Evolutionary conservation across 2,329 filamentous ascomycete genomes (phyloP).

Genomic region (Colletotrichum sp.): DNA sequence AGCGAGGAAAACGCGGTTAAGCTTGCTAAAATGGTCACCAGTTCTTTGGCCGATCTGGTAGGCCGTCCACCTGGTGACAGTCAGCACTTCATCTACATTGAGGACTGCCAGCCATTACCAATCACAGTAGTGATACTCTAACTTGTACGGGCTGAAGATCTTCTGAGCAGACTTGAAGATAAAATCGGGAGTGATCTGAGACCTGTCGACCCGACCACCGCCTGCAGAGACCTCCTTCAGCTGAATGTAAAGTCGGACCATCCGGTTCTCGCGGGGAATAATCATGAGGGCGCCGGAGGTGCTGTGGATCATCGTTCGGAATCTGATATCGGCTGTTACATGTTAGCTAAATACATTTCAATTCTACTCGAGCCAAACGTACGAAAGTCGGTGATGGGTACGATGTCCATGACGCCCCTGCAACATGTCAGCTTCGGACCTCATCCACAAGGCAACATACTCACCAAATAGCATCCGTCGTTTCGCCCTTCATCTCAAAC

Average conservation of each 20-base stretch:
- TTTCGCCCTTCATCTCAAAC: constrained; percentile 60
- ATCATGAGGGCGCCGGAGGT: constrained; percentile 65
- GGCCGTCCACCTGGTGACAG: constrained; percentile 52
- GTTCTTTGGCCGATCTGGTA: constrained; percentile 74
- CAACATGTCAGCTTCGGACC: not conserved
- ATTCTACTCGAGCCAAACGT: not conserved
- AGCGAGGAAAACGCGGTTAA: constrained; percentile 69
- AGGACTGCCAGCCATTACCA: constrained; percentile 41
- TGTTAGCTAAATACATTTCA: not conserved
- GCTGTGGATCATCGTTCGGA: constrained; percentile 63
- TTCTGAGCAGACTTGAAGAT: constrained; percentile 67
- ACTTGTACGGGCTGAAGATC: constrained; percentile 68
- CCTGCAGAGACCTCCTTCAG: constrained; percentile 44
- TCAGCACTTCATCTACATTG: not conserved
- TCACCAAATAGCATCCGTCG: constrained; percentile 52
- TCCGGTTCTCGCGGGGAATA: constrained; percentile 66
- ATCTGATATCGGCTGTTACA: constrained; percentile 52
- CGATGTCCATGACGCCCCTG: constrained; percentile 42
- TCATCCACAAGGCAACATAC: not conserved
- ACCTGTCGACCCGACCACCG: constrained; percentile 53
- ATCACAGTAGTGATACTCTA: constrained; percentile 66
- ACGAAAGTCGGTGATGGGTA: constrained; percentile 52
- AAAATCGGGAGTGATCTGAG: constrained; percentile 64
- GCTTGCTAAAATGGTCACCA: constrained; percentile 58
- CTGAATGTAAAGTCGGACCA: constrained; percentile 71